These are phyloP conservation scores for Pichia cactophila DNA, from an alignment of 1,139 yeast genomes.

Conservation along the genomic window DNA sequence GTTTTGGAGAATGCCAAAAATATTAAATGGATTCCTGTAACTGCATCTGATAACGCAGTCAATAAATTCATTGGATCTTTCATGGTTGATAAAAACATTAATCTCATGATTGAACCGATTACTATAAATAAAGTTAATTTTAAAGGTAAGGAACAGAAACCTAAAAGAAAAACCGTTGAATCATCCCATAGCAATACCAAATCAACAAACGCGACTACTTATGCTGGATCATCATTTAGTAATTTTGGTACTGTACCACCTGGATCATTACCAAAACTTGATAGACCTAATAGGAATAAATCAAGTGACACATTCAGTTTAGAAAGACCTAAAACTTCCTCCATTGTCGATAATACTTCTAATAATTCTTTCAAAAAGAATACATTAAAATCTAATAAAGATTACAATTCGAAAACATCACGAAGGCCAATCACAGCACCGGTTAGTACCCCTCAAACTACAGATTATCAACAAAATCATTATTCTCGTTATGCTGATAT, in stretches of 20 bases:
- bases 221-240: conserved; percentile 16
- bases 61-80: conserved; percentile 2
- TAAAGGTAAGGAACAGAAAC: not conserved
- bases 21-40: conserved; percentile 24
- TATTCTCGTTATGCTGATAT: conserved; percentile 22
- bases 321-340: conserved; percentile 1
- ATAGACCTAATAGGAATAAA: conserved; percentile 6
- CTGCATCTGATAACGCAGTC: not conserved
- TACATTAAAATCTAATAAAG: not conserved
- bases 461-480: not conserved
- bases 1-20: conserved; percentile 28
- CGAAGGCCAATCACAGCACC: not conserved
- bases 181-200: not conserved
- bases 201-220: not conserved
- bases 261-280: conserved; percentile 11
- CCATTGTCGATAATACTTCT: not conserved
- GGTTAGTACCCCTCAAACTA: not conserved
- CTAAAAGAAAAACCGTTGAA: conserved; percentile 1
- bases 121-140: not conserved
- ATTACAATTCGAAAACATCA: not conserved
- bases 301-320: not conserved
- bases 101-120: conserved; percentile 3
- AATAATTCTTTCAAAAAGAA: not conserved
- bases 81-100: conserved; percentile 1
- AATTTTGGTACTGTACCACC: conserved; percentile 10